Evolutionary conservation across 305 asterid species (phyloP), one percentile per base, ranked within the genome.

Genomic region (Solanum aculeatissimum): DNA sequence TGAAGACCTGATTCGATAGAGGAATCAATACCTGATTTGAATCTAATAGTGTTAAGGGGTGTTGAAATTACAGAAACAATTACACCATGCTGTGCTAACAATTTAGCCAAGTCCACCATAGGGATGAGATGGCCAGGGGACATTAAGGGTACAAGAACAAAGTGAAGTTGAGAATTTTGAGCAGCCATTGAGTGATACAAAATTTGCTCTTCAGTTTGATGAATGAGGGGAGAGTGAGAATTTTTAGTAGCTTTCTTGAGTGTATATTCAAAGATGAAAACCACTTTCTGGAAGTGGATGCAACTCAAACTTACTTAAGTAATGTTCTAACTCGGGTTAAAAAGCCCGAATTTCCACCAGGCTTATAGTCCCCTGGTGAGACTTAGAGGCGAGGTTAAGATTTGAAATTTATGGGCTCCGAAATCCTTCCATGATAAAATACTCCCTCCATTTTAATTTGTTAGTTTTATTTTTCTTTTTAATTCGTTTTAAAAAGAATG

Each of bases 61-160:
- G 92, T 90, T 7, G 92, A 75, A 29, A 88, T 55, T 16, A 90
- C 79, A 42, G 92, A 83, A 12, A 84, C 86, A 25, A 75, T 79
- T 9, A 68, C 87, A 16, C 89, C 89, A 7, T 77, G 86, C 4
- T 87, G 84, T 19, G 91, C 92, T 32, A 88, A 42, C 40, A 88
- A 29, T 68, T 87, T 86, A 57, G 89, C 89, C 0, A 89, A 84
- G 82, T 89, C 92, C 9, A 88, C 87, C 89, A 88, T 87, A 35
- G 92, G 92, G 27, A 90, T 87, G 45, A 84, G 77, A 85, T 90
- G 92, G 69, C 92, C 92, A 10, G 87, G 91, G 74, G 90, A 83
- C 92, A 90, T 87, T 47, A 87, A 83, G 43, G 92, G 92, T n/a
- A 87, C 60, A 51, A 90, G 70, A 12, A 90, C 82, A 80, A 88